Conservation (phyloP, 2,329 filamentous ascomycete species). For the Aspergillus fumigatus region DNA sequence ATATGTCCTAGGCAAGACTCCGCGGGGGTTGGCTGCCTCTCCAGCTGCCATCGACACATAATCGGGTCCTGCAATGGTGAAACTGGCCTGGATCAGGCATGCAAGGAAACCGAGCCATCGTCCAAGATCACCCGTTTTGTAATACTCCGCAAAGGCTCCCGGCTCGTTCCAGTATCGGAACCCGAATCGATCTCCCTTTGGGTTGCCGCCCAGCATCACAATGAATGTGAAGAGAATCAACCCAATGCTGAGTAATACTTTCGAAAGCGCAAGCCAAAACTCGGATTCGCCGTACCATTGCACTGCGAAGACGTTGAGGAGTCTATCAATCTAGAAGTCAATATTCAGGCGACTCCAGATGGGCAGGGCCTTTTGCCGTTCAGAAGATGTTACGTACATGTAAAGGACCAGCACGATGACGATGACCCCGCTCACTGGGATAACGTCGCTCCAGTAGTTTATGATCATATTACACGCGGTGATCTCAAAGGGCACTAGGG, state of each 20-base stretch:
- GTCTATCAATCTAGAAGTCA: conserved; percentile 10
- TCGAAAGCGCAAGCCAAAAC: conserved; percentile 68
- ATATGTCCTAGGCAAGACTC: conserved; percentile 67
- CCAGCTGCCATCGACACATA: conserved; percentile 63
- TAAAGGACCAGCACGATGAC: conserved; percentile 44
- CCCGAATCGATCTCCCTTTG: conserved; percentile 64
- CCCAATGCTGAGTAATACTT: conserved; percentile 66
- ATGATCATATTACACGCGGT: conserved; percentile 49
- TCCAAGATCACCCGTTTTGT: conserved; percentile 62
- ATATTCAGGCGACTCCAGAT: neutral
- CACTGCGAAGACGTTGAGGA: conserved; percentile 67
- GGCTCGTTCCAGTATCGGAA: conserved; percentile 66
- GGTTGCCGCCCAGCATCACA: conserved; percentile 78
- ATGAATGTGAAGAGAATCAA: conserved; percentile 75
- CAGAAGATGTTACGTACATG: conserved; percentile 24
- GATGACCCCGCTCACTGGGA: conserved; percentile 45
- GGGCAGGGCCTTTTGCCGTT: neutral
- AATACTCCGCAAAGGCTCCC: conserved; percentile 65
- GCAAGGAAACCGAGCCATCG: conserved; percentile 70
- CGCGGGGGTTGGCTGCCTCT: conserved; percentile 66
- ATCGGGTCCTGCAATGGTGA: conserved; percentile 64
- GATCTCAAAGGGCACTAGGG: conserved; percentile 50
- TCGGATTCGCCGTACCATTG: conserved; percentile 73
- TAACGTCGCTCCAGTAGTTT: conserved; percentile 46
- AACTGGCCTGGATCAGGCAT: conserved; percentile 67